Evolutionary conservation across 2,329 filamentous ascomycete genomes (phyloP), one percentile per base, ranked within the genome.

Genomic region (Colletotrichum lentis): DNA sequence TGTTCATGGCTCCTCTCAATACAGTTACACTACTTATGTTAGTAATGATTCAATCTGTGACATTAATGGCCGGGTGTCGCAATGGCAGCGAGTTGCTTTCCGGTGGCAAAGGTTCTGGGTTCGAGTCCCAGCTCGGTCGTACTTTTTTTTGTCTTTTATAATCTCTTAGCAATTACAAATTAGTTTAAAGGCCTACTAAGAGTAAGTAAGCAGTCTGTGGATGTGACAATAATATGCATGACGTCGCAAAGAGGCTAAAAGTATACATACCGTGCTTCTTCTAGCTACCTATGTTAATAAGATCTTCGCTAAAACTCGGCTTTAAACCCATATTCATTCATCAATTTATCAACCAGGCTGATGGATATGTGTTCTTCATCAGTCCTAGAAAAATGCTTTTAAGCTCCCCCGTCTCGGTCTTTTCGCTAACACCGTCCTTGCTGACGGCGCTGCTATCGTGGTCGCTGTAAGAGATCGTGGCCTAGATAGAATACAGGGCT

Each of bases 51-150:
- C n/a, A n/a, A n/a, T n/a, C n/a, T n/a, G n/a, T n/a, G n/a, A n/a
- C n/a, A n/a, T n/a, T n/a, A n/a, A n/a, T 24, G 62, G 52, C 62
- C 62, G 44, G 62, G 18, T 75, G 54, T 71, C 73, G 62, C 70
- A 75, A 75, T 74, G 72, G 73, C 22, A 66, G 63, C 59, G 74
- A 72, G 73, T 76, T 73, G 73, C 74, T 76, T 76, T 77, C 76
- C 74, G 76, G 76, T 77, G 76, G 75, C 72, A 72, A 74, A 77
- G 74, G 74, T 58, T 77, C 71, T 72, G 76, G 76, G 76, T 76
- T 77, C 76, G 76, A 77, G 73, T 75, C 76, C 75, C 76, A 73
- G 72, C 72, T 50, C 64, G 49, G 73, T 77, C 69, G 77, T 5
- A 44, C 5, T 10, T 4, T 10, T 74, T 53, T 71, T 54, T 44